Percentiles rank a stretch among this genome's conserved stretches.
Evolutionary conservation across 108 stramenopile genomes (phyloP).

Genomic region (Schizochytrium sp.): DNA sequence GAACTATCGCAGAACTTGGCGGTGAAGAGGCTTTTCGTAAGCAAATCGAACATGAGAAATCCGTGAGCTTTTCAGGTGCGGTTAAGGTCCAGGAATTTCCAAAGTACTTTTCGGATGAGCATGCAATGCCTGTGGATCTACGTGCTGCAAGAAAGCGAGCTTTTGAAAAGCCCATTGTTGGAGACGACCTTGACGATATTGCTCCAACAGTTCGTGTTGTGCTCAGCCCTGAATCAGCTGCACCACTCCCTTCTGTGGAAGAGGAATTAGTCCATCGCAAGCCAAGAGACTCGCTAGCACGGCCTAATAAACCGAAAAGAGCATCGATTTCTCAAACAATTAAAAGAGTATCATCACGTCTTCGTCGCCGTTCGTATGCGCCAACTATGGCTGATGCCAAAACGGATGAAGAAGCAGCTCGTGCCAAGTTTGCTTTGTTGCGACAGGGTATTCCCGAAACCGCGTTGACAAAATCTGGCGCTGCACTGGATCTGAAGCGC

Average conservation of each 20-base stretch:
- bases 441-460: slow-evolving; percentile 27
- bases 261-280: slow-evolving; percentile 5
- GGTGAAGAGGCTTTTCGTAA: neutral
- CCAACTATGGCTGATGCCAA: neutral
- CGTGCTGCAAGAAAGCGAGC: neutral
- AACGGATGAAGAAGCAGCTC: neutral
- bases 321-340: neutral
- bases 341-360: neutral
- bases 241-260: slow-evolving; percentile 6
- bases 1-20: neutral
- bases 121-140: slow-evolving; percentile 32
- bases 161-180: neutral
- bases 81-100: slow-evolving; percentile 1
- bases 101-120: slow-evolving; percentile 44
- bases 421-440: slow-evolving; percentile 14
- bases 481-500: neutral
- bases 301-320: neutral
- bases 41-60: slow-evolving; percentile 26
- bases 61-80: neutral
- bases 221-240: neutral
- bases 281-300: neutral
- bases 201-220: neutral
- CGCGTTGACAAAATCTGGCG: neutral
- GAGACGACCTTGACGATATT: slow-evolving; percentile 10
- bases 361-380: slow-evolving; percentile 25